These are phyloP conservation scores for Acarospora socialis DNA, from an alignment of 2,329 filamentous ascomycete genomes.

Conservation along the genomic window DNA sequence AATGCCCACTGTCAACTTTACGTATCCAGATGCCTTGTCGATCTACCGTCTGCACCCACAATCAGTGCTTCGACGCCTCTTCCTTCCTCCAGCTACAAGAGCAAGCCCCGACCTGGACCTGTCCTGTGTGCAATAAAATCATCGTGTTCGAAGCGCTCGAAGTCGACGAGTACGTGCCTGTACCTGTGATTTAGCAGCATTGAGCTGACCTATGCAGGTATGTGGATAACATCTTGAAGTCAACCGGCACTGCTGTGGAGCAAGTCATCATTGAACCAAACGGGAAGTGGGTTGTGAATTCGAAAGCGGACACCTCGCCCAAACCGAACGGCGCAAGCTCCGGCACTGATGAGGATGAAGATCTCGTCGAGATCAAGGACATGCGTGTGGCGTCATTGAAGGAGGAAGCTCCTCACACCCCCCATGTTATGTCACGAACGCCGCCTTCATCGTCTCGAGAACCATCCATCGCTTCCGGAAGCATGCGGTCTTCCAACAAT, in stretches of 20 bases:
- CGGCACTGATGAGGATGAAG: constrained; percentile 31
- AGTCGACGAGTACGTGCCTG: constrained; percentile 59
- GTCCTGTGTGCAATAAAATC: constrained; percentile 77
- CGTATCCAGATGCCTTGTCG: constrained; percentile 69
- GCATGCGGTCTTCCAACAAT: constrained; percentile 21
- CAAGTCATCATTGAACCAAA: constrained; percentile 84
- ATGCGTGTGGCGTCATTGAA: constrained; percentile 23
- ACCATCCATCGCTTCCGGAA: constrained; percentile 20
- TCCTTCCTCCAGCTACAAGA: constrained; percentile 90
- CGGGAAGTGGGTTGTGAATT: constrained; percentile 54
- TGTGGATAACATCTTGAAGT: constrained; percentile 70
- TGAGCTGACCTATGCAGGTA: constrained; percentile 41
- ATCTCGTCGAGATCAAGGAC: constrained; percentile 37
- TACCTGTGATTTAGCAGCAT: constrained; percentile 8
- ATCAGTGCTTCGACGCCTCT: constrained; percentile 86
- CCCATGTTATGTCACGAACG: constrained; percentile 20
- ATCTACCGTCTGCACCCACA: constrained; percentile 66
- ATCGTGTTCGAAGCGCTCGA: constrained; percentile 70
- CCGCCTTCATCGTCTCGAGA: constrained; percentile 19
- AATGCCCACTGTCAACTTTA: constrained; percentile 80
- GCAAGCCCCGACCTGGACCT: constrained; percentile 93
- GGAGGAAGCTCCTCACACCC: constrained; percentile 23
- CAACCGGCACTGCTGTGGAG: constrained; percentile 56
- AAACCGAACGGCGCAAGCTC: constrained; percentile 23
- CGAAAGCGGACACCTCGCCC: constrained; percentile 27